Base-by-base conservation (phyloP, 202 grass and related monocot species). In the Setaria viridis region DNA sequence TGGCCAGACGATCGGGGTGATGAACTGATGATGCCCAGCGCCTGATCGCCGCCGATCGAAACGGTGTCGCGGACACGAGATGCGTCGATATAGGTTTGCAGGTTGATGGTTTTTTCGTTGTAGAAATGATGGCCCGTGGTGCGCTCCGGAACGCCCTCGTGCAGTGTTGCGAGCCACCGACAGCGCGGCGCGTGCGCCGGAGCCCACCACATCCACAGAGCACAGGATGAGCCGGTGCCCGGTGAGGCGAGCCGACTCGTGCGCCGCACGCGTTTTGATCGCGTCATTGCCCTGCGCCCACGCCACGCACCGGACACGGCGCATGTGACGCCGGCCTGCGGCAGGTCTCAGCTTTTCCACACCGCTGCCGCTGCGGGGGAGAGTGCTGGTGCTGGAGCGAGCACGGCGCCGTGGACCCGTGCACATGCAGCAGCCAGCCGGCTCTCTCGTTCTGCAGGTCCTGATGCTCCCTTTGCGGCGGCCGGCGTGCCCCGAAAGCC, bases 281-380 rank as follows among this genome's bases (percentile, higher is more conserved):
- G 16, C 7, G 60, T 10, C 37, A 11, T 55, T 37, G 35, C 62
- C 55, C 70, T 21, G 37, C 67, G n/a, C 59, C 3, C 70, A 77
- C 64, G 80, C 37, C 14, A 88, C 54, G 74, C 71, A 9, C 67
- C 66, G 39, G 53, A 68, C 80, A 25, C n/a, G 41, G 17, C 45
- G 29, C 84, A 71, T 79, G 84, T 72, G 41, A 12, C 37, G 75
- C 17, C 34, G 45, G 5, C 0, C 69, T 21, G 55, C 47, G 67
- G 9, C 67, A 17, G 39, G 9, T 1, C 20, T 13, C 42, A 29
- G 68, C 72, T 33, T 42, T 56, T 39, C 3, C 4, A 25, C 71
- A 0, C 1, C 60, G 1, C 60, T 63, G 47, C 70, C 2, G 71
- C 48, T 32, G 76, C 76, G 30, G 72, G 9, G n/a, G 33, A 25